Conservation (phyloP, 192 early-diverging fungal genomes). For the Podila epicladia region DNA sequence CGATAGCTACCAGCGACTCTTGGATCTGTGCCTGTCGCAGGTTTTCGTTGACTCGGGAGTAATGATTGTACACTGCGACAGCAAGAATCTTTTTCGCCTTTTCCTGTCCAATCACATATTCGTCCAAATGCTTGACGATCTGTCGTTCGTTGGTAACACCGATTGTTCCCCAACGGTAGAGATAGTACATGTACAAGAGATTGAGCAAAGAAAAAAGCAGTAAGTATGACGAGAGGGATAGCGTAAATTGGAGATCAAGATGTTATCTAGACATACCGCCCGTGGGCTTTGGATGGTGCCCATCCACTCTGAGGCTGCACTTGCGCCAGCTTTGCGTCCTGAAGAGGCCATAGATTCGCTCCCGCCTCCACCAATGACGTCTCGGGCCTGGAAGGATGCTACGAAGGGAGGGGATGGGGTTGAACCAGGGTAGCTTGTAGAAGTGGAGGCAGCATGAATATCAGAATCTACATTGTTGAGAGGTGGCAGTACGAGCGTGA, state of each 20-base stretch:
- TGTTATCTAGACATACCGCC: conserved; percentile 7
- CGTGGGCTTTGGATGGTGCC: conserved; percentile 39
- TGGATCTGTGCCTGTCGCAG: conserved; percentile 59
- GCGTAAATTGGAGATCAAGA: neutral
- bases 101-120: conserved; percentile 90
- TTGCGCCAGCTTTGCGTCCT: conserved; percentile 6
- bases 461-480: neutral
- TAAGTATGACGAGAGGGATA: neutral
- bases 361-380: conserved; percentile 25
- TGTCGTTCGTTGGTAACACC: conserved; percentile 17
- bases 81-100: conserved; percentile 83
- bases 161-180: too few species aligned
- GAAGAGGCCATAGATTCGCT: conserved; percentile 1
- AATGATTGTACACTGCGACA: conserved; percentile 90
- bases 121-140: conserved; percentile 83
- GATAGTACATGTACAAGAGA: neutral
- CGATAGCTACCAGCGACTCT: conserved; percentile 21
- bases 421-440: conserved; percentile 19
- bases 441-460: conserved; percentile 9
- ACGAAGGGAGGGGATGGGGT: conserved; percentile 6
- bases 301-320: conserved; percentile 36
- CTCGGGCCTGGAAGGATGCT: conserved; percentile 24
- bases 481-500: neutral
- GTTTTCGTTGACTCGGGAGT: conserved; percentile 79
- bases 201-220: neutral